Evolutionary conservation across 257 asterid species (phyloP), one percentile per base, ranked within the genome.

Genomic region (Petunia axillaris): DNA sequence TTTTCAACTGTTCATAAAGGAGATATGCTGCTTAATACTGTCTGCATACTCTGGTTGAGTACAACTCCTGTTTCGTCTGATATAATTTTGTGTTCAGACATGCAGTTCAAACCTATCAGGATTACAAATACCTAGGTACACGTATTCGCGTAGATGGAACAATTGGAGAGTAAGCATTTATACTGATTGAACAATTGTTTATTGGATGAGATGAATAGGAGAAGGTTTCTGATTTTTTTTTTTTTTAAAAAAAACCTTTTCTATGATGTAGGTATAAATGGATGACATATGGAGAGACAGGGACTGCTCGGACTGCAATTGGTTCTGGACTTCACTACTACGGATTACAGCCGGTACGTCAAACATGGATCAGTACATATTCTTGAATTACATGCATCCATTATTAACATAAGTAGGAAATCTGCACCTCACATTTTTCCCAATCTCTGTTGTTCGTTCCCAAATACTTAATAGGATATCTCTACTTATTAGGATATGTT

Each of bases 261-360:
- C 62, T 15, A 14, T 62, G 57, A n/a, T 86, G 81, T 83, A 95
- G 99, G 77, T 95, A 95, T 87, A 92, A 93, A 87, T 93, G 99
- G 99, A 91, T 95, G 97, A 95, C 99, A 5, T 95, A 90, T 86
- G 99, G 99, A 68, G 99, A 95, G 87, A 89, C 89, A 36, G 94
- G 96, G 77, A 87, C 91, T 81, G 97, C 98, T 84, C 91, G 99
- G 59, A 68, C 97, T 75, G 97, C 98, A 64, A 80, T 95, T 79
- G 99, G 99, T 65, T 95, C 98, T 0, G 99, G 98, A 70, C 97
- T 95, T 81, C 81, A 63, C 66, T 86, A 88, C 83, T 83, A 84
- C 82, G 98, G 99, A 57, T 58, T 95, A 79, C 87, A 86, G 85
- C 75, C 92, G 74, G 99, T 91, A 88, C 84, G 92, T 80, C 76